These are phyloP conservation scores for Phaffia rhodozyma DNA, from an alignment of 1,284 basidiomycete genomes.

Conservation along the genomic window DNA sequence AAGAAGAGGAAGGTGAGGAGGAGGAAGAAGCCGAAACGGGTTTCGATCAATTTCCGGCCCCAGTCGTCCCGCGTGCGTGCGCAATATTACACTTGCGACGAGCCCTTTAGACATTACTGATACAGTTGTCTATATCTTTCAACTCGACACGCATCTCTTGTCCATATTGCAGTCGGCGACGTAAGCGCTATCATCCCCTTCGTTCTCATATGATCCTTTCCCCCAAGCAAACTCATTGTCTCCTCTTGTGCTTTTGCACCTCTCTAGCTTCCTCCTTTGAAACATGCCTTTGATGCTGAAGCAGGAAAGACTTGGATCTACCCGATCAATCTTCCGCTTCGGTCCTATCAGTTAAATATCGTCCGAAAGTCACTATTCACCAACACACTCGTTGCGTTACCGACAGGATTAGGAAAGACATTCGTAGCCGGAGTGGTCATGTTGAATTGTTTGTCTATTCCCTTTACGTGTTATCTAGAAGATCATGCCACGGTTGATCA, in stretches of 20 bases:
- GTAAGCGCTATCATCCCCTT: background rate
- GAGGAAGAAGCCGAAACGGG: constrained; percentile 48
- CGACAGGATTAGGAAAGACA: constrained; percentile 95
- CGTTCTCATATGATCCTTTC: background rate
- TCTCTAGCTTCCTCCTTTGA: constrained; percentile 1
- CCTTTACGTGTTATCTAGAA: background rate
- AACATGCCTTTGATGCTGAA: constrained; percentile 11
- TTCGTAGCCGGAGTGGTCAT: constrained; percentile 97
- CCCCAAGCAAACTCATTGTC: constrained; percentile 1
- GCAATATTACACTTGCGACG: background rate
- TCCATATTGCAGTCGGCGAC: background rate
- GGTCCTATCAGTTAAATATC: constrained; percentile 94
- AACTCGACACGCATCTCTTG: constrained; percentile 7
- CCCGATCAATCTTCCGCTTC: constrained; percentile 74
- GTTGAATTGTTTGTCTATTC: constrained; percentile 59
- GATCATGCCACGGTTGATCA: too few species aligned
- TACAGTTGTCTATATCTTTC: background rate
- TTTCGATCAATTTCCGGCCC: constrained; percentile 70
- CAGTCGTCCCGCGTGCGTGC: constrained; percentile 43
- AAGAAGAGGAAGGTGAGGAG: constrained; percentile 42
- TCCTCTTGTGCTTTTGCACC: constrained; percentile 29
- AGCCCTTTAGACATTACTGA: background rate
- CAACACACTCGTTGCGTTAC: constrained; percentile 87
- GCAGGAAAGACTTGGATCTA: constrained; percentile 68
- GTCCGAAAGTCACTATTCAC: constrained; percentile 75